Percentiles rank a stretch among this genome's conserved stretches.
Conservation (phyloP, 306 rosid species). For the Citrullus colocynthis region DNA sequence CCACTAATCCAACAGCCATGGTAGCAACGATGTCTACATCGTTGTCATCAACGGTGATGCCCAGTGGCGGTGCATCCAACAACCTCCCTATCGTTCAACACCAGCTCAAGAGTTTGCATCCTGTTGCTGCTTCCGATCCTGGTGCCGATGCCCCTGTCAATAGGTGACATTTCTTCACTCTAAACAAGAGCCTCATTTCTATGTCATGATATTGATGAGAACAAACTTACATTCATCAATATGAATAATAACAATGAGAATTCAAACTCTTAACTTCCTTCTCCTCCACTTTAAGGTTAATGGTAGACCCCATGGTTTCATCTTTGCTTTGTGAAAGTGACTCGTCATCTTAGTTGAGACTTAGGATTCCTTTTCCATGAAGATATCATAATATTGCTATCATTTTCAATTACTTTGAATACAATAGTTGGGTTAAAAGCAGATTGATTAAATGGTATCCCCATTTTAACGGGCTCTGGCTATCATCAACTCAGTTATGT, state of each 20-base stretch:
- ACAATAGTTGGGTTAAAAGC: conserved; percentile 7
- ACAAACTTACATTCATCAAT: not conserved
- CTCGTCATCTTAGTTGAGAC: conserved; percentile 15
- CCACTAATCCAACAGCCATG: conserved; percentile 21
- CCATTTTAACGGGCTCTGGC: not conserved
- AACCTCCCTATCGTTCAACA: conserved; percentile 6
- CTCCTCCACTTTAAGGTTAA: conserved; percentile 20
- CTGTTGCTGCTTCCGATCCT: conserved; percentile 15
- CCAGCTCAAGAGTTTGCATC: conserved; percentile 29
- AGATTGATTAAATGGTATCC: conserved; percentile 4
- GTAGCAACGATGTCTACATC: conserved; percentile 15
- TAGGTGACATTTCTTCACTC: conserved; percentile 23
- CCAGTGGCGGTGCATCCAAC: conserved; percentile 18
- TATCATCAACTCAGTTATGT: not conserved
- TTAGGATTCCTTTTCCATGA: conserved; percentile 20
- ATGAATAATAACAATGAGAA: not conserved
- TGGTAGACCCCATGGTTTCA: conserved; percentile 14
- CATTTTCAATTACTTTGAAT: conserved; percentile 8
- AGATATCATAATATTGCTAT: conserved; percentile 2
- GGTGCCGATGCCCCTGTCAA: conserved; percentile 15
- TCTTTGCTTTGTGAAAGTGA: conserved; percentile 28
- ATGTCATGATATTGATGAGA: not conserved
- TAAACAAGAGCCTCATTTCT: not conserved
- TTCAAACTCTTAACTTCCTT: not conserved
- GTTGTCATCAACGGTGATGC: conserved; percentile 11